Conservation (phyloP, 2,329 filamentous ascomycete species). For the Teratosphaeria viscida region DNA sequence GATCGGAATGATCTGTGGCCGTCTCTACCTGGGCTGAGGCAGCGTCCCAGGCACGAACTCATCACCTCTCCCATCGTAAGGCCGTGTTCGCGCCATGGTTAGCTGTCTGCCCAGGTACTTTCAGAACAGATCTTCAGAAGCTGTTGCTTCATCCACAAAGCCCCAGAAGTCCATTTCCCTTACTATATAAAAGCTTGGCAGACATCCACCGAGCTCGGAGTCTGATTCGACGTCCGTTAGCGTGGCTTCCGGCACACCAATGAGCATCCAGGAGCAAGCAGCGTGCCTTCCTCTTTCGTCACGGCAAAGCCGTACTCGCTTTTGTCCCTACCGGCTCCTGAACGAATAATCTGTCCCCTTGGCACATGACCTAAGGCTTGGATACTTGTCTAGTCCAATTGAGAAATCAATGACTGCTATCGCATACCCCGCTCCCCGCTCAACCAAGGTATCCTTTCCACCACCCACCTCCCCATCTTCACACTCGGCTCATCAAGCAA, state of each 20-base stretch:
- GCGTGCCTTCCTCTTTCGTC: not conserved
- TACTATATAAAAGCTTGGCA: no score
- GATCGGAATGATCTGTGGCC: no score
- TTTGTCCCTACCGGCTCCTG: not conserved
- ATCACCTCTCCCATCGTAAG: no score
- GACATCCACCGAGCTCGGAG: not conserved
- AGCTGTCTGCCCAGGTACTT: no score
- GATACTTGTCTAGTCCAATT: not conserved
- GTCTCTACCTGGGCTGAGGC: no score
- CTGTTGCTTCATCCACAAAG: no score
- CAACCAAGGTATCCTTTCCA: slow-evolving; percentile 19
- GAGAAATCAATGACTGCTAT: not conserved
- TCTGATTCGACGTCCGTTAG: not conserved
- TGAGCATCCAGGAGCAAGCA: not conserved
- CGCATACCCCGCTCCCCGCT: not conserved
- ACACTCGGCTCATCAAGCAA: slow-evolving; percentile 47
- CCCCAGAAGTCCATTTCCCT: no score
- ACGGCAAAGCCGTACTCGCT: not conserved
- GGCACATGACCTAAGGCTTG: no score
- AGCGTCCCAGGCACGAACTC: no score
- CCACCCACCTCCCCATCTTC: slow-evolving; percentile 47
- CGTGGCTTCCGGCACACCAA: not conserved
- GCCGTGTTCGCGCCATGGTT: no score
- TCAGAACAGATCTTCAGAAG: no score
- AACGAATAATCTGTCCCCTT: no score